Evolutionary conservation across 805 yeast species (phyloP).

Genomic region (Myxozyma kluyveri): DNA sequence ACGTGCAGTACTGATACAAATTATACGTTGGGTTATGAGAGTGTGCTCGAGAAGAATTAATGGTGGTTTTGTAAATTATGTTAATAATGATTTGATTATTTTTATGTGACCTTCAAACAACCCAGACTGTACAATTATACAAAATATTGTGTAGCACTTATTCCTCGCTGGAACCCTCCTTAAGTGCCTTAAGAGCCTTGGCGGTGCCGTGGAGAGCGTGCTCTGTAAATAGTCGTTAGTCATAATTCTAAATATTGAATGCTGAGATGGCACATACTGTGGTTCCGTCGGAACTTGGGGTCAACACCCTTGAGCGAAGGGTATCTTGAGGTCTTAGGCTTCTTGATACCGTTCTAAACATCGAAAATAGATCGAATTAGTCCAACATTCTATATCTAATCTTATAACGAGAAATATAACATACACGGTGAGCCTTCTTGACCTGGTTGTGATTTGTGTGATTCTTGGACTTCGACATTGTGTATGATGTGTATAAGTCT

Average conservation of each 20-base stretch:
- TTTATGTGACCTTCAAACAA: no score
- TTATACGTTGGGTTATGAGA: no score
- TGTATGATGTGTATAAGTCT: constrained; percentile 7
- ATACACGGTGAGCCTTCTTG: constrained; percentile 93
- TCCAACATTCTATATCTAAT: neutral
- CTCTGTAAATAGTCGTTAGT: constrained; percentile 4
- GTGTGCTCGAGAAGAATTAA: no score
- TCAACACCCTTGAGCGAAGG: constrained; percentile 98
- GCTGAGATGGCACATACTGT: constrained; percentile 55
- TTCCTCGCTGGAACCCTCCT: constrained; percentile 6
- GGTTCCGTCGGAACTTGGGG: constrained; percentile 99
- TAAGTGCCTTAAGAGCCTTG: constrained; percentile 56
- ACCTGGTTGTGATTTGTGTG: constrained; percentile 99
- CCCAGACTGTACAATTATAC: no score
- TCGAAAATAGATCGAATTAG: neutral
- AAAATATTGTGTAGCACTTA: no score
- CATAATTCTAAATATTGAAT: neutral
- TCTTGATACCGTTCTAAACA: constrained; percentile 93
- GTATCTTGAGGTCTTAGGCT: constrained; percentile 97
- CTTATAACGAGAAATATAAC: constrained; percentile 2
- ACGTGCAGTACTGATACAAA: no score
- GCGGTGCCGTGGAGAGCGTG: constrained; percentile 96
- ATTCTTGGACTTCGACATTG: constrained; percentile 98
- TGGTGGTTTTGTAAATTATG: no score
- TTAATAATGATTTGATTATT: no score